phyloP scores from a whole-genome alignment of 2,329 filamentous ascomycete species.

The Penicillium palitans region DNA sequence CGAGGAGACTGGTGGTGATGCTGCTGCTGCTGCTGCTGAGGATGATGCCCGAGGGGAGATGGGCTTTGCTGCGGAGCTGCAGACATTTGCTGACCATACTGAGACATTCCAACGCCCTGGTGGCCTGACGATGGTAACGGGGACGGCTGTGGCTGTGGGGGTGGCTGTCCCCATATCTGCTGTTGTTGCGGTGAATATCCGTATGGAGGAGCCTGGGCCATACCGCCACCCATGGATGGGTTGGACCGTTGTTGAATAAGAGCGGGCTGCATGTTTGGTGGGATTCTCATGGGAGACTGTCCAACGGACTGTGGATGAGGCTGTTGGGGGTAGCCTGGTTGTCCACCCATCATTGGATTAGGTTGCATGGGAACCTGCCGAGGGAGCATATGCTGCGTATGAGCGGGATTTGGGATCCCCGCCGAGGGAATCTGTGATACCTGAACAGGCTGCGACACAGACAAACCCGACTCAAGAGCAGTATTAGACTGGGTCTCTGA shows the following conservation, averaged over 20 bases:
- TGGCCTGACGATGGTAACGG: slow-evolving; percentile 46
- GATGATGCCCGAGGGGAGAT: slow-evolving; percentile 37
- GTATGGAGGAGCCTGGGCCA: slow-evolving; percentile 47
- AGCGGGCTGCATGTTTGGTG: slow-evolving; percentile 58
- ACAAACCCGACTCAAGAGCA: slow-evolving; percentile 36
- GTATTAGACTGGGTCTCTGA: slow-evolving; percentile 41
- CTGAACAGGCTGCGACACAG: slow-evolving; percentile 42
- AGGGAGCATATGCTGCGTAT: slow-evolving; percentile 40
- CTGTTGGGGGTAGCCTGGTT: slow-evolving; percentile 66
- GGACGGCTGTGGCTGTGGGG: slow-evolving; percentile 63
- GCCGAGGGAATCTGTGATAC: slow-evolving; percentile 39
- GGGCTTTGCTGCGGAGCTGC: slow-evolving; percentile 39
- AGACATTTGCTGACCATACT: slow-evolving; percentile 45
- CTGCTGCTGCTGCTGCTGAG: slow-evolving; percentile 36
- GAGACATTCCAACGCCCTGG: slow-evolving; percentile 44
- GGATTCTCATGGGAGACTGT: slow-evolving; percentile 72
- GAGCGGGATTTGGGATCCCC: slow-evolving; percentile 37
- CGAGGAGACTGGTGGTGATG: slow-evolving; percentile 47
- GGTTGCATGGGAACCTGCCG: slow-evolving; percentile 36
- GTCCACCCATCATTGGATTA: slow-evolving; percentile 51
- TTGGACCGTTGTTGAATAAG: slow-evolving; percentile 68
- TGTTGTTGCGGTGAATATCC: slow-evolving; percentile 64
- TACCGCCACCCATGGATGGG: slow-evolving; percentile 54
- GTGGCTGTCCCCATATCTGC: slow-evolving; percentile 67
- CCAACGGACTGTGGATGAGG: slow-evolving; percentile 69